Base-by-base conservation (phyloP, 2,329 filamentous ascomycete genomes). In the Talaromyces sp. region DNA sequence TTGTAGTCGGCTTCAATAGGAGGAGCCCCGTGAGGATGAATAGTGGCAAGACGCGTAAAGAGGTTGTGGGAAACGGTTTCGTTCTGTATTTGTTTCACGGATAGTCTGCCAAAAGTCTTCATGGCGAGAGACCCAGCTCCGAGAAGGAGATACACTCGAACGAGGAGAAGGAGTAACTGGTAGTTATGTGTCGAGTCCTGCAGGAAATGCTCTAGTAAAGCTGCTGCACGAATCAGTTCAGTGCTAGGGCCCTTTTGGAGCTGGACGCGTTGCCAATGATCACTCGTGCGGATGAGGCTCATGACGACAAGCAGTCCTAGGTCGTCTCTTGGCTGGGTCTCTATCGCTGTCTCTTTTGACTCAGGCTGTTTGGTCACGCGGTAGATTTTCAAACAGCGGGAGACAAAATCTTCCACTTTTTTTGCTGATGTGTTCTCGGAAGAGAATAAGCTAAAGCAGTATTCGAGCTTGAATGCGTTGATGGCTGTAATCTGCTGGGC, bases 61-160 rank as follows among this genome's bases (percentile, higher is more conserved):
- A 81, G 67, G 47, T 78, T 75, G 68, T 81, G 79, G 7, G 77
- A 76, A 52, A 81, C 74, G 19, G 76, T 78, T 64, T 81, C 78
- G 64, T 74, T 78, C 66, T 82, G 80, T 62, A 81, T 65, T 58
- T 82, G 79, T 65, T 81, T 82, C 57, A 81, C 72, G 17, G 77
- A 77, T 19, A 82, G 72, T 61, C 74, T 77, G 63, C 72, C 70
- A 66, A 81, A 81, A 11, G 71, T 73, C 47, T 72, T 74, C 64
- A 81, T 67, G n/a, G 80, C 79, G 19, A 79, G 71, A 30, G 78
- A 80, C 8, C 77, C 74, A 30, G 77, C 75, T 22, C 80, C 80
- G 11, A 81, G 66, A 52, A 75, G 70, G 27, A 77, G 67, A 60
- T 79, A 80, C 28, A 80, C 72, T 32, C 77, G 73, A 8, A 79